Percentiles rank a stretch among this genome's conserved stretches.
phyloP scores from a whole-genome alignment of 768 basidiomycete genomes.

The Terana coerulea region DNA sequence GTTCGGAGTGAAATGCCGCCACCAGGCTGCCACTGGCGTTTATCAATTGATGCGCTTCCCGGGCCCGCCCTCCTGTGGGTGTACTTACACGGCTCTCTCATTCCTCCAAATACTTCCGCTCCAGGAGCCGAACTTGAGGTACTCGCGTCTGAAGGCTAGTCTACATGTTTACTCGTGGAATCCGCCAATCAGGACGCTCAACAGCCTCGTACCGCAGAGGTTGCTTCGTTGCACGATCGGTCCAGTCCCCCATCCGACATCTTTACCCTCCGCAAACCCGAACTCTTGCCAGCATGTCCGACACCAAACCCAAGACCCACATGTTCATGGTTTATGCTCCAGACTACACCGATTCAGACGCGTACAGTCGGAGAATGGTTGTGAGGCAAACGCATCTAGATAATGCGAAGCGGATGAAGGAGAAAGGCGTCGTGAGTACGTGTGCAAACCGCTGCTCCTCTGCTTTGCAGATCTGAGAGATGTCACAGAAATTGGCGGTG shows the following conservation, averaged over 20 bases:
- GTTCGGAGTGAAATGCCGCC: too few relatives aligned
- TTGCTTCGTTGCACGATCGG: too few relatives aligned
- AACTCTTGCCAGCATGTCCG: constrained; percentile 8
- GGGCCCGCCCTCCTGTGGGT: too few relatives aligned
- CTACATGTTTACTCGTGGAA: neutral
- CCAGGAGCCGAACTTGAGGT: too few relatives aligned
- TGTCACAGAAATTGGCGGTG: constrained; percentile 18
- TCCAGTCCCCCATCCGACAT: neutral
- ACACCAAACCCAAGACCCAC: constrained; percentile 10
- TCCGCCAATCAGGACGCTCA: neutral
- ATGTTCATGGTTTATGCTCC: constrained; percentile 63
- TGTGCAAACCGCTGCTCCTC: constrained; percentile 1
- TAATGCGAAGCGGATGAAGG: constrained; percentile 37
- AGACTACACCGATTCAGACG: constrained; percentile 57
- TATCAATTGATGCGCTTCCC: too few relatives aligned
- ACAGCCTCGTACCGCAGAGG: too few relatives aligned
- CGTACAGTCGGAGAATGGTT: constrained; percentile 51
- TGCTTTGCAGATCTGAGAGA: neutral
- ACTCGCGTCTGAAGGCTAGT: neutral
- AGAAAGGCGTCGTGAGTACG: constrained; percentile 50
- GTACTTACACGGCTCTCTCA: too few relatives aligned
- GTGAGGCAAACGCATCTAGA: constrained; percentile 53
- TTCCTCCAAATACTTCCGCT: too few relatives aligned
- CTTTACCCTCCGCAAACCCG: neutral
- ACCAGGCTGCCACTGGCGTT: too few relatives aligned